Conservation (phyloP, 306 rosid species). For the Pachyrhizus erosus region DNA sequence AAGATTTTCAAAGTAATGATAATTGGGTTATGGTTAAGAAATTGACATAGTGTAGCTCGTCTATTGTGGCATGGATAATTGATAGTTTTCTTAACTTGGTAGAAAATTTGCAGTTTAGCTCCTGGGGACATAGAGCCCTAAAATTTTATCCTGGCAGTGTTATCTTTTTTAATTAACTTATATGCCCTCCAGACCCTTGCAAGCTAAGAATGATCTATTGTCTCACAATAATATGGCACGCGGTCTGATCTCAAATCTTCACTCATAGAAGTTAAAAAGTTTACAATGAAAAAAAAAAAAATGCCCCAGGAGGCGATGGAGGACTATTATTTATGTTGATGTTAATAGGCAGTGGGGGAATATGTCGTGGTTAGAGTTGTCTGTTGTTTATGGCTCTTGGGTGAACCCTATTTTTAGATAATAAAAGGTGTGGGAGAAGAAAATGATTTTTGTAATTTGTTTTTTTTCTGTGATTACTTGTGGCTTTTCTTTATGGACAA, state of each 20-base stretch:
- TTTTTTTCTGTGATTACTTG: neutral
- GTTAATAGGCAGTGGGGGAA: slow-evolving; percentile 20
- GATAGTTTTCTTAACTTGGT: slow-evolving; percentile 22
- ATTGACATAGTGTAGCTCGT: slow-evolving; percentile 13
- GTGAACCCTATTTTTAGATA: neutral
- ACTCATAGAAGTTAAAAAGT: neutral
- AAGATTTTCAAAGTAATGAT: neutral
- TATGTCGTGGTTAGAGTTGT: neutral
- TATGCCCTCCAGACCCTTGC: neutral
- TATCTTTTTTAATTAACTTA: slow-evolving; percentile 11
- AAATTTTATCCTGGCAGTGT: neutral
- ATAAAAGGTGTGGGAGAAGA: neutral
- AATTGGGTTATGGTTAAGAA: slow-evolving; percentile 14
- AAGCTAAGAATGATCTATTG: neutral
- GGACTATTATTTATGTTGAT: neutral
- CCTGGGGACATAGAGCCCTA: slow-evolving; percentile 11
- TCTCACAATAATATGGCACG: neutral
- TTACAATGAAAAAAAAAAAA: no score
- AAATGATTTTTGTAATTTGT: slow-evolving; percentile 19
- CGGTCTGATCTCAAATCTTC: neutral
- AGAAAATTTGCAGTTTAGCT: slow-evolving; percentile 15
- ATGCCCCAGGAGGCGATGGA: neutral
- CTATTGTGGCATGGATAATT: slow-evolving; percentile 24
- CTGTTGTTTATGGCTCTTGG: neutral
- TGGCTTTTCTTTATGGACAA: slow-evolving; percentile 11